Conservation (phyloP, 148 eudicot species). For the Tetragonia tetragonoides region DNA sequence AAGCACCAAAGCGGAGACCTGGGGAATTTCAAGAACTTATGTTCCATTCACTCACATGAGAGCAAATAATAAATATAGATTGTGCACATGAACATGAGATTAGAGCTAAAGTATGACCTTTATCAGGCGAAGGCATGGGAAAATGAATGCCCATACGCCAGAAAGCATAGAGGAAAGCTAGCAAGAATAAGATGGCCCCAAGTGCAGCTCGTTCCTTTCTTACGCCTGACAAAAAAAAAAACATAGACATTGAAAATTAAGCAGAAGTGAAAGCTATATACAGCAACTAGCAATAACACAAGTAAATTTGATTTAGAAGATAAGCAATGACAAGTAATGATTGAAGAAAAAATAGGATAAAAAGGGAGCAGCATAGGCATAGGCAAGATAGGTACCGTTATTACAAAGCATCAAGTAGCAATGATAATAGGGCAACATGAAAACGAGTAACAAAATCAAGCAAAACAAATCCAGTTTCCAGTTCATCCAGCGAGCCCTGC, state of each 20-base stretch:
- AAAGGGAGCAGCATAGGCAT: not conserved
- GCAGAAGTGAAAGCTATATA: not conserved
- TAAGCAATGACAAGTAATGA: not conserved
- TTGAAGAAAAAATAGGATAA: not conserved
- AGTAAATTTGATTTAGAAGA: not conserved
- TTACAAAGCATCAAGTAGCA: conserved; percentile 96
- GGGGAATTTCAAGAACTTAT: not conserved
- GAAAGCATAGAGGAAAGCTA: conserved; percentile 83
- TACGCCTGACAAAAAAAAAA: conserved; percentile 48
- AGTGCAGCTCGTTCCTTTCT: conserved; percentile 94
- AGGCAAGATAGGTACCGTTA: conserved; percentile 42
- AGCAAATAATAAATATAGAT: conserved; percentile 1
- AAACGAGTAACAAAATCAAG: conserved; percentile 79
- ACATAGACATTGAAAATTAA: not conserved
- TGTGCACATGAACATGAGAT: conserved; percentile 8
- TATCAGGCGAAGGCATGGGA: conserved; percentile 99
- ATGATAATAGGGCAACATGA: conserved; percentile 95
- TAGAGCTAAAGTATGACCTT: conserved; percentile 45
- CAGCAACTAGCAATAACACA: not conserved
- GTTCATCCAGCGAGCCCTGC: conserved; percentile 95
- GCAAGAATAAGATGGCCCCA: conserved; percentile 81
- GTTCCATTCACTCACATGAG: not conserved
- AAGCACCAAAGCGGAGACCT: not conserved
- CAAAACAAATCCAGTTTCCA: conserved; percentile 98
- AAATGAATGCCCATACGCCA: conserved; percentile 99